Conservation (phyloP, 2,329 filamentous ascomycete genomes). For the Pseudogymnoascus sp. region DNA sequence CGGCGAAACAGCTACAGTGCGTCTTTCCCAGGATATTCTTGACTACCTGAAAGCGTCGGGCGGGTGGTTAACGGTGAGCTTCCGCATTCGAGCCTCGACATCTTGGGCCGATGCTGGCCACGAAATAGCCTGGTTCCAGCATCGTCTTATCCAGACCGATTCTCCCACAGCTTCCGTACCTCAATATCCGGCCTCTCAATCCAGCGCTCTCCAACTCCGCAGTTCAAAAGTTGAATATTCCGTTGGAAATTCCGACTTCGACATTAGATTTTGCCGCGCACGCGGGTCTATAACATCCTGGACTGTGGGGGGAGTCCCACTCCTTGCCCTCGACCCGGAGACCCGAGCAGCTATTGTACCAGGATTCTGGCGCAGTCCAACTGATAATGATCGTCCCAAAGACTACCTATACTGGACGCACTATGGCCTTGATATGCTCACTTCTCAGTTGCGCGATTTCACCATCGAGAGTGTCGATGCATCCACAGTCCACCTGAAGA, state of each 20-base stretch:
- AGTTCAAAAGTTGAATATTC: constrained; percentile 23
- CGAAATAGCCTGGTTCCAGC: constrained; percentile 44
- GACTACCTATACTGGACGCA: constrained; percentile 53
- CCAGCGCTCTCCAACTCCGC: constrained; percentile 11
- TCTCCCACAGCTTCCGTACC: neutral
- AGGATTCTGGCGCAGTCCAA: constrained; percentile 57
- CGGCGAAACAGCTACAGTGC: constrained; percentile 31
- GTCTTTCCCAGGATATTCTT: constrained; percentile 27
- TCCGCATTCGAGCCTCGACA: constrained; percentile 37
- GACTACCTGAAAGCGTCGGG: constrained; percentile 18
- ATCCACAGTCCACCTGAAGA: constrained; percentile 31
- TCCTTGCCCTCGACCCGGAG: constrained; percentile 33
- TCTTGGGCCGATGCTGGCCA: constrained; percentile 48
- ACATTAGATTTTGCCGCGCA: constrained; percentile 40
- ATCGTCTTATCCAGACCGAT: neutral
- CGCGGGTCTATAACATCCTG: constrained; percentile 39
- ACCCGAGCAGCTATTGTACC: constrained; percentile 36
- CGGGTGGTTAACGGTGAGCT: constrained; percentile 42
- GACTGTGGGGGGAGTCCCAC: constrained; percentile 30
- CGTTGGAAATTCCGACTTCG: constrained; percentile 31
- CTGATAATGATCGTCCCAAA: constrained; percentile 55
- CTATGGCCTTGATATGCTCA: constrained; percentile 42
- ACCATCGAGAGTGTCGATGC: constrained; percentile 26
- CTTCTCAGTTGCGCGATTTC: constrained; percentile 41
- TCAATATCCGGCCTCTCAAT: constrained; percentile 17